Percentiles rank a stretch among this genome's conserved stretches.
These are phyloP conservation scores for Diaporthe vaccinii DNA, from an alignment of 2,329 filamentous ascomycete genomes.

Conservation along the genomic window DNA sequence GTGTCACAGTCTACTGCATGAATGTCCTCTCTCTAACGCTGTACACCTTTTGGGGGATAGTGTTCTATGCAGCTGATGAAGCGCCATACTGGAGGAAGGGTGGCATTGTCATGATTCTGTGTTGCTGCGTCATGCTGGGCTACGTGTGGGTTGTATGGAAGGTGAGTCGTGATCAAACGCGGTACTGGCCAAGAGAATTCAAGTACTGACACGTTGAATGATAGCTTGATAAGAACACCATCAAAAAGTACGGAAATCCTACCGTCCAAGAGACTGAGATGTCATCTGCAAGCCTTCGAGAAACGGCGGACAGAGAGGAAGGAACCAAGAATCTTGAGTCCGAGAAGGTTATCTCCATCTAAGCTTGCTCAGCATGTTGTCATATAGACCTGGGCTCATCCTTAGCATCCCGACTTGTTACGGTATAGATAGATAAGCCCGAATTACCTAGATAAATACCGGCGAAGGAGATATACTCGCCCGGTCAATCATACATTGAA, in stretches of 20 bases:
- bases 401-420: no score
- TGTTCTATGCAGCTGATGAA: conserved; percentile 56
- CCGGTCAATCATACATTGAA: no score
- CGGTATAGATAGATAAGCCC: no score
- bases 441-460: no score
- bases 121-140: neutral
- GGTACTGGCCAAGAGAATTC: neutral
- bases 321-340: neutral
- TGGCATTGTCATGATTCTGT: conserved; percentile 20
- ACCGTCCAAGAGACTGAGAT: neutral
- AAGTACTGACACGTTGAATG: neutral
- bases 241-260: neutral
- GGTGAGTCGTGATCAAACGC: neutral
- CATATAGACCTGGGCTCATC: no score
- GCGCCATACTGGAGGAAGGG: conserved; percentile 54
- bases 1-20: conserved; percentile 57
- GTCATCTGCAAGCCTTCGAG: neutral
- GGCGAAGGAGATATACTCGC: no score
- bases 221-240: conserved; percentile 12
- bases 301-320: neutral
- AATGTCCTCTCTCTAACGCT: conserved; percentile 54
- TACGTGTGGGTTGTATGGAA: conserved; percentile 15
- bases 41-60: conserved; percentile 61
- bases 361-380: neutral
- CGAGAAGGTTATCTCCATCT: neutral